Base-by-base conservation (phyloP, 352 stramenopile genomes). In the Globisporangium heterothallicum region DNA sequence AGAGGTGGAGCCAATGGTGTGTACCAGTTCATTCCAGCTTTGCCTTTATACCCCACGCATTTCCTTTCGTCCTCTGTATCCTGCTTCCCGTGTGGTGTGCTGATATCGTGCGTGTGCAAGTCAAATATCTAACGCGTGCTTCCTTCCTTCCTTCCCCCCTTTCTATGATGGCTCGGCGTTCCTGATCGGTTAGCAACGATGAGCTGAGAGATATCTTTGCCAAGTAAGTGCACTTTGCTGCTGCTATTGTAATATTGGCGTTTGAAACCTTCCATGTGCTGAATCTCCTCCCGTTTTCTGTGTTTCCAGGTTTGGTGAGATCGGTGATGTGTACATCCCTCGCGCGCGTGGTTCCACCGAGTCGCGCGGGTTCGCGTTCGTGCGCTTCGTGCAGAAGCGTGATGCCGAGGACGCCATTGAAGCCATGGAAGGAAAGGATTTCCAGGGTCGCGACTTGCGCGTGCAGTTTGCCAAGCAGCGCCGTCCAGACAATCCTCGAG, bases 341-440 rank as follows among this genome's bases (percentile, higher is more conserved):
- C 80, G 80, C 47, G 75, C 82, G 24, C 77, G 80, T 45, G 62
- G 63, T 41, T 86, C 82, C 38, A 88, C 78, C 52, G 88, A 94
- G 64, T 86, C 79, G 57, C 73, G 73, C 46, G 78, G 78, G 16
- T 94, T 90, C 42, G 84, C 83, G 34, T 97, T 97, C 64, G 86
- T 97, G 38, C 78, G 84, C 10, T 97, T 91, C 61, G 54, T 92
- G 57, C 72, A 94, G 59, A 89, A 92, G 64, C 76, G 85, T 24
- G 86, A 96, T 46, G 86, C 86, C 6, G 86, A 96, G 38, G 84
- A 95, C 57, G 86, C 86, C 24, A 88, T 96, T 49, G 74, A 80
- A 16, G 78, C 50, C 48, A 83, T 87, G 70, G 74, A 92, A 46
- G 72, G 70, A 41, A 70, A 84, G 58, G 73, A 87, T 12, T 88